Conservation (phyloP, 2,329 filamentous ascomycete genomes). For the Diaporthe destruens region DNA sequence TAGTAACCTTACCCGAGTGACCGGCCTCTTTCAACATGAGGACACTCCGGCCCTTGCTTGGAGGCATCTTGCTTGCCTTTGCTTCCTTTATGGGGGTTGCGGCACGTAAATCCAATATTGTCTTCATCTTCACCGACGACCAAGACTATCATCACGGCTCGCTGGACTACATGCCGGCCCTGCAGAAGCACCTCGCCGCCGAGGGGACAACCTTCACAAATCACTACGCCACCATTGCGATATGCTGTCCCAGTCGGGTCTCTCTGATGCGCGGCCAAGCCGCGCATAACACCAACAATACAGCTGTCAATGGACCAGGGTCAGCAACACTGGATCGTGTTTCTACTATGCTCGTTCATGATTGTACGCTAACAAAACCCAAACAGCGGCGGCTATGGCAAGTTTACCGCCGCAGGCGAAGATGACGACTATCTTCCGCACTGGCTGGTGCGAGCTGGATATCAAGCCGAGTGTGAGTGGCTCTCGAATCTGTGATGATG, state of each 20-base stretch:
- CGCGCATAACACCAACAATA: constrained; percentile 77
- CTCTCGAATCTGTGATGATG: not conserved
- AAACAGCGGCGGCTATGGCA: constrained; percentile 68
- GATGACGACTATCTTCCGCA: constrained; percentile 77
- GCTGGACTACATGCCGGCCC: constrained; percentile 66
- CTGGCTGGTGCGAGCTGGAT: constrained; percentile 76
- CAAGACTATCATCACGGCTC: constrained; percentile 73
- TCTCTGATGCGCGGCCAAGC: constrained; percentile 71
- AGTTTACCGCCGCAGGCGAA: constrained; percentile 73
- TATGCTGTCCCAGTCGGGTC: constrained; percentile 73
- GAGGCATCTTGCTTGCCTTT: not conserved
- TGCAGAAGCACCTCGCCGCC: constrained; percentile 66
- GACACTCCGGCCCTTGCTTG: not conserved
- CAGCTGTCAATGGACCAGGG: constrained; percentile 57
- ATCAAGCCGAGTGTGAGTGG: constrained; percentile 71
- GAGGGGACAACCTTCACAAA: constrained; percentile 67
- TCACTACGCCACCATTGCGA: constrained; percentile 71
- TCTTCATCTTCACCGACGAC: constrained; percentile 75
- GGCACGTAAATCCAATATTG: constrained; percentile 61
- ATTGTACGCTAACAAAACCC: not conserved
- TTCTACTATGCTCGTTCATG: too few relatives aligned
- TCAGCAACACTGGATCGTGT: constrained; percentile 61
- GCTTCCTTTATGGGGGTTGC: not conserved
- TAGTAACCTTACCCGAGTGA: too few relatives aligned
- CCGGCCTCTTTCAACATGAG: not conserved